Evolutionary conservation across 139 green algal genomes (phyloP), one percentile per base, ranked within the genome.

Genomic region (Coelastrella sp.): DNA sequence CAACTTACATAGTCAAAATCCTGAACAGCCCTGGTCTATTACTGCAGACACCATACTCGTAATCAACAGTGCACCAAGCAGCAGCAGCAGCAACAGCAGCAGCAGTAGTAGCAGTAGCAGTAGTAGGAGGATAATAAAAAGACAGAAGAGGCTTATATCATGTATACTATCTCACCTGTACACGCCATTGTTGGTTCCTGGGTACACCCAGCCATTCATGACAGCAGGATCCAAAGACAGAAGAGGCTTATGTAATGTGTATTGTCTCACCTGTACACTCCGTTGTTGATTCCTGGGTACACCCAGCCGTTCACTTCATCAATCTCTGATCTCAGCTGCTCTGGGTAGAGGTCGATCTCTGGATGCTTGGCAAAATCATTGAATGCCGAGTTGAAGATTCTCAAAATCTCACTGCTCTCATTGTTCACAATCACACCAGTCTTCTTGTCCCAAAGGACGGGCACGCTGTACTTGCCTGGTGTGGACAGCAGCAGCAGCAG

Each of bases 391-490:
- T 99, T 99, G 89, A 99, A 94, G 91, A 99, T 98, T 61, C 96
- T 94, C 20, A 99, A 85, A 82, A 99, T 99, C 75, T 99, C 98
- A 9, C 90, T 91, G 79, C 89, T 96, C 93, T 99, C 98, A 87
- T 99, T 99, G 94, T 99, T 99, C 17, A 99, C 98, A 66, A 99
- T 99, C 1, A 93, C 97, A 7, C 92, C 92, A 61, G 91, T 79
- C 93, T 98, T 95, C 91, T 98, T 99, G 95, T 99, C 97, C 95
- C 96, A 99, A 65, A 99, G 93, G 49, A 99, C 94, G 0, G 98
- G 98, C 61, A 99, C 97, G 0, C 91, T 96, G 94, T 98, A 99
- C 92, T 97, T 98, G 82, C 96, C 95, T 97, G 93, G 19, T 17
- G 19, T 27, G n/a, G 73, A 49, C 15, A 11, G 76, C 76, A 60